Percentiles rank a stretch among this genome's conserved stretches.
phyloP scores from a whole-genome alignment of 495 filamentous ascomycete genomes.

The Penicillium cinerascens region DNA sequence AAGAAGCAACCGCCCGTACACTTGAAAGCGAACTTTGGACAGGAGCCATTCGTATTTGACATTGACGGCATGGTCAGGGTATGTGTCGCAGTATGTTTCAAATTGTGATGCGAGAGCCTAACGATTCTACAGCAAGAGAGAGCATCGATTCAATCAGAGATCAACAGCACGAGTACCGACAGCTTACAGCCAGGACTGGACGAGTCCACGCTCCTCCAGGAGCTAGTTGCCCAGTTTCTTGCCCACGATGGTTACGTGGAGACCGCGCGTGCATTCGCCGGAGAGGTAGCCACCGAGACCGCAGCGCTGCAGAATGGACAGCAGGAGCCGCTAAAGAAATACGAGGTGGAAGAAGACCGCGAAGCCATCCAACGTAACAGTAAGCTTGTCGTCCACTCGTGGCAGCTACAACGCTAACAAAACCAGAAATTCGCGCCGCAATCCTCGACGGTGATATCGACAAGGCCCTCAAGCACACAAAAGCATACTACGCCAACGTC shows the following conservation, averaged over 20 bases:
- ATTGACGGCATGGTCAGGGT: slow-evolving; percentile 87
- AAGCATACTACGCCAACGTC: slow-evolving; percentile 74
- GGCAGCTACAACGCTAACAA: slow-evolving; percentile 9
- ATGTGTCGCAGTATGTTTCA: slow-evolving; percentile 1
- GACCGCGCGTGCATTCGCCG: slow-evolving; percentile 81
- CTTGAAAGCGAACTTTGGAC: slow-evolving; percentile 87
- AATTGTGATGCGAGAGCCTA: slow-evolving; percentile 12
- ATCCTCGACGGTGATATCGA: slow-evolving; percentile 95
- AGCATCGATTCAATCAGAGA: slow-evolving; percentile 52
- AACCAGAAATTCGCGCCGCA: slow-evolving; percentile 74
- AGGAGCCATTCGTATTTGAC: slow-evolving; percentile 83
- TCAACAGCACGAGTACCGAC: slow-evolving; percentile 48
- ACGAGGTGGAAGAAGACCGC: slow-evolving; percentile 80
- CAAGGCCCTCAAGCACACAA: slow-evolving; percentile 76
- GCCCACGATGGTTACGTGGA: slow-evolving; percentile 97
- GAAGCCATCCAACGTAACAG: slow-evolving; percentile 86
- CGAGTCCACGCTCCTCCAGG: slow-evolving; percentile 77
- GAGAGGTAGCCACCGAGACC: slow-evolving; percentile 74
- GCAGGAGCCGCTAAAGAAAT: slow-evolving; percentile 50
- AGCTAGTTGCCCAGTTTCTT: slow-evolving; percentile 81
- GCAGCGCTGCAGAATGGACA: slow-evolving; percentile 56
- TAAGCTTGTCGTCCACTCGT: slow-evolving; percentile 35
- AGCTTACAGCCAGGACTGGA: slow-evolving; percentile 63
- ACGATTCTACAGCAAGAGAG: slow-evolving; percentile 54
- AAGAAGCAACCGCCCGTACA: slow-evolving; percentile 79